Evolutionary conservation across 2,329 filamentous ascomycete species (phyloP).

Genomic region (Paraphoma chrysanthemicola): DNA sequence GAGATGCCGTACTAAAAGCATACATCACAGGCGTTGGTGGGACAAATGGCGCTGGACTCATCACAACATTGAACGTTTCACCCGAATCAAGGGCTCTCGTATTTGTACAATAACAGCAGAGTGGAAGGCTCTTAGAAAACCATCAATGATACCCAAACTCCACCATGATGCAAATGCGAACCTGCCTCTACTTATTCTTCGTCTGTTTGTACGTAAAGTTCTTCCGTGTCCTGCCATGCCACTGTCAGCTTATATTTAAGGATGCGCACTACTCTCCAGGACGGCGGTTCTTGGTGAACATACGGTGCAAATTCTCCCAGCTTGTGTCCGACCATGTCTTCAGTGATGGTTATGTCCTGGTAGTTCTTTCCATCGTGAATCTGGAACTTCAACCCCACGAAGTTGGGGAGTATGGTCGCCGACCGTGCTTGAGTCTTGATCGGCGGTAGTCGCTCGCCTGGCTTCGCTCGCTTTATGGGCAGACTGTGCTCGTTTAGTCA

Average conservation of each 20-base stretch:
- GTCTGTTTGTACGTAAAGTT: constrained; percentile 72
- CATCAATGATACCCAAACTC: constrained; percentile 48
- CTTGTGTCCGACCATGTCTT: constrained; percentile 97
- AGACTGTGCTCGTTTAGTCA: constrained; percentile 54
- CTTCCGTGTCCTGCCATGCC: constrained; percentile 66
- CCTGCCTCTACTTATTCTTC: constrained; percentile 67
- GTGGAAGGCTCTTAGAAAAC: constrained; percentile 27
- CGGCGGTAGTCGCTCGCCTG: constrained; percentile 70
- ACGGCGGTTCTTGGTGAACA: constrained; percentile 39
- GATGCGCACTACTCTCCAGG: neutral
- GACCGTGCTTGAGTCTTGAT: constrained; percentile 87
- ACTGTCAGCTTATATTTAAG: constrained; percentile 6
- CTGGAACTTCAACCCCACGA: constrained; percentile 87
- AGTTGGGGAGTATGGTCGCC: constrained; percentile 90
- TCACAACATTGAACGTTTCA: constrained; percentile 15
- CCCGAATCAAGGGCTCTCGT: constrained; percentile 22
- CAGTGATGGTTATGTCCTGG: constrained; percentile 81
- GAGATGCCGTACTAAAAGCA: constrained; percentile 7
- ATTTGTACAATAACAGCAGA: constrained; percentile 47
- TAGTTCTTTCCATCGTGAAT: constrained; percentile 93
- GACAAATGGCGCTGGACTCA: constrained; percentile 26
- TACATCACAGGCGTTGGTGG: constrained; percentile 38
- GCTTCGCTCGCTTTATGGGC: constrained; percentile 67
- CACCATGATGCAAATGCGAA: constrained; percentile 31
- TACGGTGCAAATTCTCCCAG: constrained; percentile 91